Base-by-base conservation (phyloP, 192 early-diverging fungal species). In the Kappamyces sp. region DNA sequence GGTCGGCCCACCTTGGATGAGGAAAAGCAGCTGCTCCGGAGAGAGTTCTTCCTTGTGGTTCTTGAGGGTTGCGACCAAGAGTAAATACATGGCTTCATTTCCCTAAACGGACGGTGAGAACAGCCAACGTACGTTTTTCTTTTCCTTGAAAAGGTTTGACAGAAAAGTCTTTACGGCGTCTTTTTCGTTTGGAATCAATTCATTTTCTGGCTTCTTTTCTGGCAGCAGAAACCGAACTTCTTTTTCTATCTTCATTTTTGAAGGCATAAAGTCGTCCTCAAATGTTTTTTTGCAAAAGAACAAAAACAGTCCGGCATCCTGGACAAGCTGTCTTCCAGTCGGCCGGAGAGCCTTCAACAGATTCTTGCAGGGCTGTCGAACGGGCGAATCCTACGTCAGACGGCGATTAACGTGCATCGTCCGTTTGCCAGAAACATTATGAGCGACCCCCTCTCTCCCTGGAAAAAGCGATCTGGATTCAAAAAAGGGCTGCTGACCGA, bases 401-500 rank as follows among this genome's bases (percentile, higher is more conserved):
- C 40, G 49, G 53, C 13, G 33, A 7, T 15, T 13, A 40, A 49
- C 13, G 38, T 15, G 44, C 6, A 32, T 13, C 5, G 6, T 5
- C 10, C 10, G 5, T 50, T 4, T 5, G n/a, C 31, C 5, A 50
- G 54, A 37, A 55, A 37, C 54, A 55, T 5, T 15, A 8, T 50
- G 10, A 13, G 52, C 6, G 61, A 63, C 23, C 36, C 61, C 8
- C 59, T 66, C 9, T 53, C 12, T 39, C 47, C 5, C 31, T 57
- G 49, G 43, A 65, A 67, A 35, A 50, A 50, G 23, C 42, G 44
- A 36, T 55, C 40, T 1, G 37, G 43, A 5, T 68, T 57, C 51
- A 64, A 52, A 51, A 66, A 73, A 40, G 66, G 70, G 15, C 58
- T 73, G 2, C 54, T 61, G 15, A 69, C 72, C 7, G 77, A 73